Conservation (phyloP, 2,329 filamentous ascomycete genomes). For the Penicillium thymicola region DNA sequence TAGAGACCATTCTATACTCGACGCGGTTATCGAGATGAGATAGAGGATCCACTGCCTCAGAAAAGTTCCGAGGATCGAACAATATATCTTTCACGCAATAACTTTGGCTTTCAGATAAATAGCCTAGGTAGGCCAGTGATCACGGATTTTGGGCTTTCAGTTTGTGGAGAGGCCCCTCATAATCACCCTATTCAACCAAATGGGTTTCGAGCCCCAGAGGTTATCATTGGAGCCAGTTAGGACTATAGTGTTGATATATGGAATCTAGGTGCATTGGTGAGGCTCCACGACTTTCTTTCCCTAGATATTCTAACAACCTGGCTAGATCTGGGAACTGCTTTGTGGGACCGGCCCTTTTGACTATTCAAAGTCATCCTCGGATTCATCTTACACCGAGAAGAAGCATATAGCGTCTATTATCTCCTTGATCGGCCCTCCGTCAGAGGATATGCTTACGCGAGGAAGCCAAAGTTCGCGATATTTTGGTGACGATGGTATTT, state of each 20-base stretch:
- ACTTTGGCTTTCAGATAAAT: slow-evolving; percentile 23
- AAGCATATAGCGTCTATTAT: background rate
- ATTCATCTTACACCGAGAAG: background rate
- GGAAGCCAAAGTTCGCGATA: too few species aligned
- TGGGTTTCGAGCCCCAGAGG: slow-evolving; percentile 32
- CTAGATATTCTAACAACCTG: slow-evolving; percentile 7
- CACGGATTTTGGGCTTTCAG: background rate
- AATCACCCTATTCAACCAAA: slow-evolving; percentile 43
- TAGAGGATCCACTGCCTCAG: slow-evolving; percentile 21
- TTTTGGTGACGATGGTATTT: too few species aligned
- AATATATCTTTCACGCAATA: slow-evolving; percentile 31
- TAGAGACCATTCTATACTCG: slow-evolving; percentile 24
- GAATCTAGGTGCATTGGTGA: slow-evolving; percentile 33
- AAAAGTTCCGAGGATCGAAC: slow-evolving; percentile 27
- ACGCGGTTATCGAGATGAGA: slow-evolving; percentile 17
- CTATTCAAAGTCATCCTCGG: slow-evolving; percentile 14
- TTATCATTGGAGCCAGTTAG: slow-evolving; percentile 30
- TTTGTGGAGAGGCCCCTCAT: background rate
- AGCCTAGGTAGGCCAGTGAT: background rate
- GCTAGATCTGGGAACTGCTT: slow-evolving; percentile 26
- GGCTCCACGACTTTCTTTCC: background rate
- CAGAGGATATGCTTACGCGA: too few species aligned
- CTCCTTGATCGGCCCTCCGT: too few species aligned
- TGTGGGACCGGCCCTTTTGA: slow-evolving; percentile 18
- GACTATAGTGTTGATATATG: slow-evolving; percentile 34